Conservation (phyloP, 179 eudicot species). For the Patellifolia procumbens region DNA sequence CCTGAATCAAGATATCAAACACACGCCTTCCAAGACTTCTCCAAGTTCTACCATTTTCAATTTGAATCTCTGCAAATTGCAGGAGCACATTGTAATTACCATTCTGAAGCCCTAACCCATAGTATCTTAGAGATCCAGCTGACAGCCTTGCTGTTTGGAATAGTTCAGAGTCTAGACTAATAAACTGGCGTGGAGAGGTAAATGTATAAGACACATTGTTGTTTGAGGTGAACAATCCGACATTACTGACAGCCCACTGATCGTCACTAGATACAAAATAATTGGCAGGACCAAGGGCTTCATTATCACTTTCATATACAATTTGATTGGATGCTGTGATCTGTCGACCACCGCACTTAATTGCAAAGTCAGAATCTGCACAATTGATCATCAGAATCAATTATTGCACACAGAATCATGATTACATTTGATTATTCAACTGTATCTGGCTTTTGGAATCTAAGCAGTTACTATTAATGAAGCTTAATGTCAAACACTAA, state of each 20-base stretch:
- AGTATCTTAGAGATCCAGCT: constrained; percentile 74
- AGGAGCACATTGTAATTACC: constrained; percentile 66
- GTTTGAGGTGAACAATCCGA: constrained; percentile 48
- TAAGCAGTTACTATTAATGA: too few species aligned
- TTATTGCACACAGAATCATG: neutral
- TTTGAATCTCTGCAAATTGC: constrained; percentile 57
- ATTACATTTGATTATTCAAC: neutral
- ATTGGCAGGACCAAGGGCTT: constrained; percentile 68
- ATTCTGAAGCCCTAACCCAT: constrained; percentile 80
- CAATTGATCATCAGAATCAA: neutral
- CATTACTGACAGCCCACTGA: constrained; percentile 85
- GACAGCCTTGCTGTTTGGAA: constrained; percentile 70
- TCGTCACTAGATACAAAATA: constrained; percentile 40
- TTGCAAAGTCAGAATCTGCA: constrained; percentile 72
- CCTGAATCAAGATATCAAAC: constrained; percentile 76
- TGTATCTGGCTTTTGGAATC: neutral
- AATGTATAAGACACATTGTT: constrained; percentile 35
- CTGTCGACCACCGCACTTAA: constrained; percentile 68
- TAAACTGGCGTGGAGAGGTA: constrained; percentile 38
- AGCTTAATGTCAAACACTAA: too few species aligned
- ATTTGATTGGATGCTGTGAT: constrained; percentile 39
- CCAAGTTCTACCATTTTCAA: constrained; percentile 46
- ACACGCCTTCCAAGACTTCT: constrained; percentile 69
- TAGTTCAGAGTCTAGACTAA: constrained; percentile 60
- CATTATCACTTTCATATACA: constrained; percentile 55